Conservation (phyloP, 176 grass and related monocot species). For the Carex scoparia region DNA sequence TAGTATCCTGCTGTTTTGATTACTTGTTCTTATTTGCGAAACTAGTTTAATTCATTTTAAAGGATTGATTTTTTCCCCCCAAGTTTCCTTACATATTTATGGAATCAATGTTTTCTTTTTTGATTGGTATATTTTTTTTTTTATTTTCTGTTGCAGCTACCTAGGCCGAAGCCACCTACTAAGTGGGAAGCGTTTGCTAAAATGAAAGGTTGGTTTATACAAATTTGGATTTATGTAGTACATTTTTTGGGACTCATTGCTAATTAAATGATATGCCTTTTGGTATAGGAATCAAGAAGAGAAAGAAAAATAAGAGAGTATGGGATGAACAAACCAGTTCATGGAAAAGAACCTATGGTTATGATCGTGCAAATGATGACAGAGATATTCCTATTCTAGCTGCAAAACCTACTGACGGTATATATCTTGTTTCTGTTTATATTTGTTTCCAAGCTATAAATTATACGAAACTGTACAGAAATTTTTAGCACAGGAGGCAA, state of each 20-base stretch:
- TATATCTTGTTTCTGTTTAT: constrained; percentile 17
- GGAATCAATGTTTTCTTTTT: neutral
- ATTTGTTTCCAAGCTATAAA: neutral
- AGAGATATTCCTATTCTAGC: constrained; percentile 80
- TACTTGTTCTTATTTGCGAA: neutral
- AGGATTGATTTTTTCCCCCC: no score
- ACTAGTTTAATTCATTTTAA: neutral
- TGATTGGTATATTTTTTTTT: neutral
- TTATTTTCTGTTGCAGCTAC: constrained; percentile 41
- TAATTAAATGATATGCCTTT: neutral
- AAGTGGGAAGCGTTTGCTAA: constrained; percentile 92
- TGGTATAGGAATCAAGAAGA: constrained; percentile 56
- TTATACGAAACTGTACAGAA: neutral
- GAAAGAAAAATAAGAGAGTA: constrained; percentile 76
- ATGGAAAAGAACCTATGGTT: constrained; percentile 82
- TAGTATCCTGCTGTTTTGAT: neutral
- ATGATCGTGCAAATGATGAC: constrained; percentile 92
- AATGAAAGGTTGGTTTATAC: constrained; percentile 44
- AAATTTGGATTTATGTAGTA: neutral
- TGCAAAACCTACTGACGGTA: constrained; percentile 73
- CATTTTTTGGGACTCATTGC: neutral
- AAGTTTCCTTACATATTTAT: neutral
- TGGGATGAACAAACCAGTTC: constrained; percentile 80
- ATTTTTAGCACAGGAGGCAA: neutral
- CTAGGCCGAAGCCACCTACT: constrained; percentile 74